These are phyloP conservation scores for Ceratocystis diversiconidia DNA, from an alignment of 2,329 filamentous ascomycete genomes.

Conservation along the genomic window DNA sequence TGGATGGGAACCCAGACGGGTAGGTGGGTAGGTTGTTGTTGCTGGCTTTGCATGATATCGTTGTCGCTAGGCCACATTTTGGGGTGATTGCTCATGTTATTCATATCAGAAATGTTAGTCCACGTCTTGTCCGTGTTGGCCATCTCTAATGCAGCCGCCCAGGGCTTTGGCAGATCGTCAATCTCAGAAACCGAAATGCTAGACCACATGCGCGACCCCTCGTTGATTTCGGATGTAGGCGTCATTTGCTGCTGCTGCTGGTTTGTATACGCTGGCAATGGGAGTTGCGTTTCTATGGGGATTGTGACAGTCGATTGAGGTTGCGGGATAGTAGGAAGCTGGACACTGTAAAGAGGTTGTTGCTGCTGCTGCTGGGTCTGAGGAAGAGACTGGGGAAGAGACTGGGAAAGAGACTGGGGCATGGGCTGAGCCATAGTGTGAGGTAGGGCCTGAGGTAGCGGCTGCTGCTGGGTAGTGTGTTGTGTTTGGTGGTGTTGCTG, in stretches of 20 bases:
- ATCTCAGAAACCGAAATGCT: constrained; percentile 6
- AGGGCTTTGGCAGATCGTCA: neutral
- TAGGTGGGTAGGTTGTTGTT: constrained; percentile 11
- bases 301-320: neutral
- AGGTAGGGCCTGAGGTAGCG: neutral
- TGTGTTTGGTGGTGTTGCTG: neutral
- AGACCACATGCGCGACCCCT: neutral
- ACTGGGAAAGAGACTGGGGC: too few relatives aligned
- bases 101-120: neutral
- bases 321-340: constrained; percentile 6
- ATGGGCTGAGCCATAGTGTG: neutral
- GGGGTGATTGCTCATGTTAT: neutral
- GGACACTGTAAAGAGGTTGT: constrained; percentile 7
- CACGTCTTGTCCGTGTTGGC: neutral
- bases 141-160: neutral
- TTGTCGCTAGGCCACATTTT: constrained; percentile 10
- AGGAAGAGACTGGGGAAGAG: too few relatives aligned
- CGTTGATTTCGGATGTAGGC: neutral
- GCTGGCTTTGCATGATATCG: neutral
- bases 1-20: constrained; percentile 17
- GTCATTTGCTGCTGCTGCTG: neutral
- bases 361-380: too few relatives aligned
- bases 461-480: constrained; percentile 6
- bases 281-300: constrained; percentile 5
- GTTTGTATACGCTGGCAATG: neutral